Conservation (phyloP, 768 basidiomycete genomes). For the Agrocybe chaxingu region DNA sequence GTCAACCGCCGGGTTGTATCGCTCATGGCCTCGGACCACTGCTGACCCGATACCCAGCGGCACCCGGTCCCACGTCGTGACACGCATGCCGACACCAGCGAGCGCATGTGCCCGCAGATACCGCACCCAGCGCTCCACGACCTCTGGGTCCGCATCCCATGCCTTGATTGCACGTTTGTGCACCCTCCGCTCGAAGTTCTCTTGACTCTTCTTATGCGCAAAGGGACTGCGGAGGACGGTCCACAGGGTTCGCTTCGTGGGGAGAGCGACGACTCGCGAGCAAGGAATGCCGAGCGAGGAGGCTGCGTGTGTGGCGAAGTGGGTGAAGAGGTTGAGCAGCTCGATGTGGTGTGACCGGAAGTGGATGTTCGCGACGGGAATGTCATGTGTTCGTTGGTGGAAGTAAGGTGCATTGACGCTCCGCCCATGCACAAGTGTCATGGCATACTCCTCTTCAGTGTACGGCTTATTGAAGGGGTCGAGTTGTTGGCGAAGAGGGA, state of each 20-base stretch:
- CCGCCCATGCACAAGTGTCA: conserved; percentile 62
- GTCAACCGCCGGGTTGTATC: conserved; percentile 6
- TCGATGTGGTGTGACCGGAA: conserved; percentile 72
- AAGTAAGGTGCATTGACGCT: conserved; percentile 48
- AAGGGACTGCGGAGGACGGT: conserved; percentile 87
- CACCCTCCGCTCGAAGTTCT: conserved; percentile 87
- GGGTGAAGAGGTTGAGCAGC: conserved; percentile 74
- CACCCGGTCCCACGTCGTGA: conserved; percentile 72
- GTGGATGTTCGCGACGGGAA: conserved; percentile 81
- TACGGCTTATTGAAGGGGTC: conserved; percentile 18
- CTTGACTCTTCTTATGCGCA: conserved; percentile 89
- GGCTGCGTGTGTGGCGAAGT: conserved; percentile 83
- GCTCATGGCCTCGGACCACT: neutral
- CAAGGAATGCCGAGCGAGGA: conserved; percentile 80
- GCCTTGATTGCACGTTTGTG: conserved; percentile 88
- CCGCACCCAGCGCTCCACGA: conserved; percentile 75
- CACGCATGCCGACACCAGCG: conserved; percentile 85
- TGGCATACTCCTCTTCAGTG: conserved; percentile 45
- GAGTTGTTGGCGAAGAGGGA: conserved; percentile 17
- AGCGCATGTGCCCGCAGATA: conserved; percentile 76
- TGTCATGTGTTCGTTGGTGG: conserved; percentile 59
- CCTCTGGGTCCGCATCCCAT: conserved; percentile 80
- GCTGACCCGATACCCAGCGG: conserved; percentile 43
- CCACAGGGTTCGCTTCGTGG: conserved; percentile 75
- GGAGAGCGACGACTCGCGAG: conserved; percentile 61